Conservation (phyloP, 1,139 yeast species). For the Candida sp. region DNA sequence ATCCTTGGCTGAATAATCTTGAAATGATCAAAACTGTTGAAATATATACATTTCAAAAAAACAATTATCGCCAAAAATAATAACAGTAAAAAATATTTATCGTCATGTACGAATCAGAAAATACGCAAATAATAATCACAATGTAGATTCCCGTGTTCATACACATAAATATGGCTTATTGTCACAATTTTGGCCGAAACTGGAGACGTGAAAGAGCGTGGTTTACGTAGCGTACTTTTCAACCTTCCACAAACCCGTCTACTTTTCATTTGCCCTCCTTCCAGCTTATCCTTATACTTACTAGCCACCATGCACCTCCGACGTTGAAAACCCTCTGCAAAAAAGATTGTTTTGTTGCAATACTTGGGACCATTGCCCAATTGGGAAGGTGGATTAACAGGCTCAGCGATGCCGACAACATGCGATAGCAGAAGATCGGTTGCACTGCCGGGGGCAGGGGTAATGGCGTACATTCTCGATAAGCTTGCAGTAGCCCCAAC, state of each 20-base stretch:
- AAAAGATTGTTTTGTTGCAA: not conserved
- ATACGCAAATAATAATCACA: not conserved
- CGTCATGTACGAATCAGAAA: not conserved
- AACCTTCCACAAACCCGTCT: too few species aligned
- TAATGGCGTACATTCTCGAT: too few species aligned
- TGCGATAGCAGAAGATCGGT: not conserved
- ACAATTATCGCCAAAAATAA: not conserved
- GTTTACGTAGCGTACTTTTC: too few species aligned
- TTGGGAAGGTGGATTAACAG: not conserved
- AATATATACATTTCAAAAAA: too few species aligned
- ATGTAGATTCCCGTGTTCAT: not conserved
- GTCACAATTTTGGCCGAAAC: not conserved
- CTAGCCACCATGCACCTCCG: not conserved
- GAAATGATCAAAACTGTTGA: constrained; percentile 9
- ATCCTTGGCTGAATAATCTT: constrained; percentile 7
- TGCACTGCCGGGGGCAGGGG: not conserved
- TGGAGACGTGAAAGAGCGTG: too few species aligned
- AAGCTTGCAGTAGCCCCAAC: too few species aligned
- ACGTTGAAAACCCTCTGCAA: not conserved
- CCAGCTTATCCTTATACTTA: not conserved
- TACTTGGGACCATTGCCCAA: not conserved
- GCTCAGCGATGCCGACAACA: not conserved
- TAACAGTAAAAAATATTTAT: not conserved
- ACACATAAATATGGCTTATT: not conserved
- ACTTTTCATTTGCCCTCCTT: not conserved